A percentile compares a stretch with the other conserved stretches of the same genome.
phyloP scores from a whole-genome alignment of 176 grass and related monocot species.

The Raddia distichophylla region DNA sequence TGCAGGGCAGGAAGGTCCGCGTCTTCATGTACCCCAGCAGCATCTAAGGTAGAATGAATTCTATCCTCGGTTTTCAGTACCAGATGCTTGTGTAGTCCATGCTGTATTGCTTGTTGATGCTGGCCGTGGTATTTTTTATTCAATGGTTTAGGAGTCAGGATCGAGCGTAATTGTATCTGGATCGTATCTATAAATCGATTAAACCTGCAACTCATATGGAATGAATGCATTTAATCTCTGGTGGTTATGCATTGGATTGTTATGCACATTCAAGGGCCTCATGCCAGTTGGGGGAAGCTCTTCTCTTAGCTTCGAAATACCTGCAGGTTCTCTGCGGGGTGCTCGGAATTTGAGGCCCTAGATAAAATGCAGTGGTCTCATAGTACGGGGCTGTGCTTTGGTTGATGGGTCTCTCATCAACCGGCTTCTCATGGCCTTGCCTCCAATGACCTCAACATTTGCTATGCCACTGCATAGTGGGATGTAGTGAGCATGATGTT shows the following conservation, averaged over 20 bases:
- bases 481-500: background rate
- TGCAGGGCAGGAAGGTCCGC: slow-evolving; percentile 65
- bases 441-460: slow-evolving; percentile 72
- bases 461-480: no score
- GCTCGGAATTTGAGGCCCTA: slow-evolving; percentile 61
- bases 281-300: slow-evolving; percentile 72
- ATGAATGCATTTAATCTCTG: background rate
- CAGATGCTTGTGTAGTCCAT: background rate
- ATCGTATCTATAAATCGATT: background rate
- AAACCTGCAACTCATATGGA: background rate
- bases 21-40: slow-evolving; percentile 74
- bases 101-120: background rate
- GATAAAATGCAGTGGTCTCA: slow-evolving; percentile 59
- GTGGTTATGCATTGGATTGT: background rate
- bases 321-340: slow-evolving; percentile 93
- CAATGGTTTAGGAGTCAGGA: background rate
- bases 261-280: slow-evolving; percentile 31
- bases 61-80: background rate
- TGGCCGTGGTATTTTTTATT: background rate
- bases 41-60: slow-evolving; percentile 57
- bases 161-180: background rate
- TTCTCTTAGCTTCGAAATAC: slow-evolving; percentile 68
- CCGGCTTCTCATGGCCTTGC: slow-evolving; percentile 57
- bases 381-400: slow-evolving; percentile 75
- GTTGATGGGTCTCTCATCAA: slow-evolving; percentile 40